Base-by-base conservation (phyloP, 2,329 filamentous ascomycete species). In the Fusarium verrucosum region DNA sequence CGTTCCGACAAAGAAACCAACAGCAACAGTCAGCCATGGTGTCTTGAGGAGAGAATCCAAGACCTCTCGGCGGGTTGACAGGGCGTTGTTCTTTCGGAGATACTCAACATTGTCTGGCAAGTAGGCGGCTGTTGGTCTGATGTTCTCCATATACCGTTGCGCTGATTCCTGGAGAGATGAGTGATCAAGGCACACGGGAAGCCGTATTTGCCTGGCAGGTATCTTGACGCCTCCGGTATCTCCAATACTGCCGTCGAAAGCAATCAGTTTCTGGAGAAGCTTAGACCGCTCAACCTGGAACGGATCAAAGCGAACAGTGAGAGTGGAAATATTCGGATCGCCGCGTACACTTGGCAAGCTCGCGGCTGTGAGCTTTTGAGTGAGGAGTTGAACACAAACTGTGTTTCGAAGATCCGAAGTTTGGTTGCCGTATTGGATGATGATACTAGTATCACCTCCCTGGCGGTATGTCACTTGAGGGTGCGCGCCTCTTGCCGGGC, bases 1-100 rank as follows among this genome's bases (percentile, higher is more conserved):
- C 3, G 74, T 70, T 30, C 77, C 77, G 19, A 77, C 75, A 40
- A 78, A 69, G 54, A 79, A 79, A 10, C 78, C 72, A 5, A 74
- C 71, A 2, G 58, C 70, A 8, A 70, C 58, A 64, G 58, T 71
- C 1, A 80, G 62, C 50, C 71, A 78, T 7, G 70, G 68, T 0
- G 75, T 74, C 25, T 75, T 73, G 11, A 75, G 62, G 8, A 78
- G 66, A 0, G 69, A 65, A 32, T 76, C 71, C 13, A 77, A 74
- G 2, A 78, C 74, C 4, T 73, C 69, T 22, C 69, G 50, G 5
- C 77, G 69, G 14, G 69, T 69, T 8, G 69, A 11, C 14, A 50
- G 35, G 10, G 46, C 35, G 10, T 50, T 50, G 3, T 50, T 50
- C 16, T 30, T 41, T 13, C 36, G 46, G 1, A 50, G 35, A 23